Base-by-base conservation (phyloP, 345 rosid species). In the Arabis alpina region DNA sequence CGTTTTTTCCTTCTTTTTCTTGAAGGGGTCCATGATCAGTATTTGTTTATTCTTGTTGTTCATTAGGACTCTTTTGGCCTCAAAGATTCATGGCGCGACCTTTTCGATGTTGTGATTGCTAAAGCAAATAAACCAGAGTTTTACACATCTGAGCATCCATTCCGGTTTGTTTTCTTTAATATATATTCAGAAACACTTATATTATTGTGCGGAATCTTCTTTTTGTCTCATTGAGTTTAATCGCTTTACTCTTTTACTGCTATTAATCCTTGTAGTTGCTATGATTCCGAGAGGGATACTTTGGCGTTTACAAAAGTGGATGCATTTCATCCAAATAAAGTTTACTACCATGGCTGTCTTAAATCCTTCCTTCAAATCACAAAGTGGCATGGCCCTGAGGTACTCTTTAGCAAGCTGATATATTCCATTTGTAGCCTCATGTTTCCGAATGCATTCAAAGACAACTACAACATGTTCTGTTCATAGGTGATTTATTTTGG, bases 301-400 rank as follows among this genome's bases (percentile, higher is more conserved):
- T 75, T 93, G 79, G 85, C 95, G 56, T 93, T 89, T 79, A 80
- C 86, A 11, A 91, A 91, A 78, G 98, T 93, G 72, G 93, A 93
- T 74, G 68, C 77, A 9, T 91, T 89, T 79, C 86, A 85, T 66
- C 92, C 87, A 9, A 60, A 91, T 52, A 89, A 91, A 79, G 65
- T 85, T 44, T 93, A 93, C 77, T 93, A 94, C 79, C 96, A 89
- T 77, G 99, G 97, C 51, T 86, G 90, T 76, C 96, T 94, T 43
- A 91, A 91, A 83, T 68, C 85, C 23, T 94, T 94, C 68, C 95
- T 91, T 63, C 76, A 94, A 78, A 91, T 94, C 78, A 94, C 99
- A 12, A 91, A 83, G 81, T 94, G 99, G 97, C 83, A 78, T 68
- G 99, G 97, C 70, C 93, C 99, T 11, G 99, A 91, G 97, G 99